phyloP scores from a whole-genome alignment of 495 filamentous ascomycete species.

The Aspergillus campestris region DNA sequence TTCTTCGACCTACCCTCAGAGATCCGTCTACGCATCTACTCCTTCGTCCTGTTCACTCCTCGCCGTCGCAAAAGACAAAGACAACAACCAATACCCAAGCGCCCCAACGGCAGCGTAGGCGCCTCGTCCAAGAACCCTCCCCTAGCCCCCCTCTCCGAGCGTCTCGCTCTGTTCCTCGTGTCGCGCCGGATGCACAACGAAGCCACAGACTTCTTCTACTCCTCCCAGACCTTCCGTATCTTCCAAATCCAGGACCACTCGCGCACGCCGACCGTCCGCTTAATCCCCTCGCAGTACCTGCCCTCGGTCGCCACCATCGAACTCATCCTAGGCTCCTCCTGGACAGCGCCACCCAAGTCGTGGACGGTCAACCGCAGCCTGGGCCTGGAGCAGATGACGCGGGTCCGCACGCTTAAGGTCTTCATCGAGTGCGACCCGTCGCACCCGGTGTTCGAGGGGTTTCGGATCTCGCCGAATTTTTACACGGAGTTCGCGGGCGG shows the following conservation, averaged over 20 bases:
- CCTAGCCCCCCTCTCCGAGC: constrained; percentile 36
- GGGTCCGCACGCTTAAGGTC: constrained; percentile 56
- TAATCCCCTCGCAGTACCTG: constrained; percentile 52
- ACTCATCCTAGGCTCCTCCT: constrained; percentile 72
- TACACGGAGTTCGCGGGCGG: constrained; percentile 63
- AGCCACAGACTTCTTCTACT: constrained; percentile 67
- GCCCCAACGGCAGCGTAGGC: constrained; percentile 48
- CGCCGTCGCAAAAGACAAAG: constrained; percentile 22
- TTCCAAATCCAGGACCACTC: constrained; percentile 67
- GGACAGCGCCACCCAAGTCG: constrained; percentile 61
- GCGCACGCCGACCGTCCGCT: constrained; percentile 43
- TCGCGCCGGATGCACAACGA: constrained; percentile 61
- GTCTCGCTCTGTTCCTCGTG: constrained; percentile 53
- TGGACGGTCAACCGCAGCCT: constrained; percentile 63
- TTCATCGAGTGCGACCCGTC: constrained; percentile 76
- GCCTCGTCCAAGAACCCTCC: constrained; percentile 64
- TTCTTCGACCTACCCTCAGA: constrained; percentile 76
- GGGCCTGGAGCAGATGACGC: constrained; percentile 55
- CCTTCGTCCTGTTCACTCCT: constrained; percentile 47
- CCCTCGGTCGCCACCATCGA: constrained; percentile 59
- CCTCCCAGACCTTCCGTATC: constrained; percentile 64
- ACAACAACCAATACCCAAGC: constrained; percentile 3
- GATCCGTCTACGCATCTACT: constrained; percentile 64
- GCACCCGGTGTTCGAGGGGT: constrained; percentile 63
- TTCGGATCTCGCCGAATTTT: constrained; percentile 56